These are phyloP conservation scores for Blumeria hordei DNA, from an alignment of 2,329 filamentous ascomycete genomes.

Conservation along the genomic window DNA sequence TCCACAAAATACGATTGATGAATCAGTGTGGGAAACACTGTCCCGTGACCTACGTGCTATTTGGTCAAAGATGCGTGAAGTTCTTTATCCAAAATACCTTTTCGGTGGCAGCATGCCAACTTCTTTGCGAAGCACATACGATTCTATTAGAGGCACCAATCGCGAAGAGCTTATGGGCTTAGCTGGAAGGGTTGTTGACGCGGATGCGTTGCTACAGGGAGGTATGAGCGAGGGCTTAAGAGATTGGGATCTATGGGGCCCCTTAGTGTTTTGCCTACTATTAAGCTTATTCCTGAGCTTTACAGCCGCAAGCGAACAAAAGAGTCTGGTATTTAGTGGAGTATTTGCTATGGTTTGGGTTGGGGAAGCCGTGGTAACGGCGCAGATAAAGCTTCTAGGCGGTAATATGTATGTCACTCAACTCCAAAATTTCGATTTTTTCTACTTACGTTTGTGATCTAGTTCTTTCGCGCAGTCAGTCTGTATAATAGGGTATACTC, in stretches of 20 bases:
- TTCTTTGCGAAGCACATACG: slow-evolving; percentile 33
- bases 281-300: slow-evolving; percentile 74
- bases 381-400: slow-evolving; percentile 89
- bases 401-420: slow-evolving; percentile 66
- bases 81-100: slow-evolving; percentile 86
- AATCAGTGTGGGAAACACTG: slow-evolving; percentile 92
- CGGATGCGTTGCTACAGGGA: slow-evolving; percentile 35
- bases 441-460: background rate
- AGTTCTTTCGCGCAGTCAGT: slow-evolving; percentile 90
- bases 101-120: slow-evolving; percentile 43
- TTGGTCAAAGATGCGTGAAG: slow-evolving; percentile 96
- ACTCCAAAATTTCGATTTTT: background rate
- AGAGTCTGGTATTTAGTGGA: slow-evolving; percentile 75
- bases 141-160: slow-evolving; percentile 32
- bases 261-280: slow-evolving; percentile 77
- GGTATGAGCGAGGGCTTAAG: slow-evolving; percentile 74
- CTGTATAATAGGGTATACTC: slow-evolving; percentile 93
- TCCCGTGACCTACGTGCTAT: slow-evolving; percentile 76
- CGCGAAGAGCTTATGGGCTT: slow-evolving; percentile 36
- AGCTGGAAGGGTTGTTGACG: slow-evolving; percentile 36
- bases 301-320: slow-evolving; percentile 55
- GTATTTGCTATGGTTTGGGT: slow-evolving; percentile 96
- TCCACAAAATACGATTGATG: slow-evolving; percentile 82
- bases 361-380: slow-evolving; percentile 84
- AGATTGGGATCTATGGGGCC: slow-evolving; percentile 98